Evolutionary conservation across 139 green algal genomes (phyloP), one percentile per base, ranked within the genome.

Genomic region (Eudorina sp.): DNA sequence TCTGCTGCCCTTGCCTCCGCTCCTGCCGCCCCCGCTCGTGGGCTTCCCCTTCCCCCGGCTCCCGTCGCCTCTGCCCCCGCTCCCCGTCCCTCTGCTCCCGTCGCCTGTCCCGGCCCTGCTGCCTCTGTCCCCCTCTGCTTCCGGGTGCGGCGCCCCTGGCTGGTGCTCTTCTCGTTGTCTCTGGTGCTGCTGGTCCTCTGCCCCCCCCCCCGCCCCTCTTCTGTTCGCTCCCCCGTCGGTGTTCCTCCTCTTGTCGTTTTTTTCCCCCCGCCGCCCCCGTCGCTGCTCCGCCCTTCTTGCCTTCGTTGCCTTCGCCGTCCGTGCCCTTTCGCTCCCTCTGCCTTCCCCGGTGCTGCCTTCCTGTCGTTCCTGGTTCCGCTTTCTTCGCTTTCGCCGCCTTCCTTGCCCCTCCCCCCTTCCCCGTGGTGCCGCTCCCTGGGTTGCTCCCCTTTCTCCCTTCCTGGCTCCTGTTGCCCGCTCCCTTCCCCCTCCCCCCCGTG

Each of bases 401-500:
- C 38, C 38, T 48, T 43, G 31, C 41, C 18, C 73, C 38, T 43
- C 41, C 41, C n/a, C 73, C 73, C 36, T 25, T 43, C 38, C 40
- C 41, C 41, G 31, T 43, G 27, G 38, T 58, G 51, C 51, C 51
- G 51, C 51, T 43, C 73, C 36, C 41, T 82, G 36, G 31, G 31
- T 82, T 53, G 31, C n/a, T 43, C 41, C 41, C 73, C 73, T 53
- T 82, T 43, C 73, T 82, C 11, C 66, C 66, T 19, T 75, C 66
- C 73, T 82, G 38, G 31, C 41, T 14, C 73, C 40, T 36, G n/a
- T 43, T 53, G 25, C 40, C 73, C 36, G 25, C 36, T 53, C 41
- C 73, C 38, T 53, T 43, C 40, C 40, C 38, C 73, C 51, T 58
- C 51, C 51, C 51, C n/a, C 51, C 51, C 51, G 51, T 58, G 51